Base-by-base conservation (phyloP, 2,329 filamentous ascomycete genomes). In the Ophiostoma novo-ulmi region DNA sequence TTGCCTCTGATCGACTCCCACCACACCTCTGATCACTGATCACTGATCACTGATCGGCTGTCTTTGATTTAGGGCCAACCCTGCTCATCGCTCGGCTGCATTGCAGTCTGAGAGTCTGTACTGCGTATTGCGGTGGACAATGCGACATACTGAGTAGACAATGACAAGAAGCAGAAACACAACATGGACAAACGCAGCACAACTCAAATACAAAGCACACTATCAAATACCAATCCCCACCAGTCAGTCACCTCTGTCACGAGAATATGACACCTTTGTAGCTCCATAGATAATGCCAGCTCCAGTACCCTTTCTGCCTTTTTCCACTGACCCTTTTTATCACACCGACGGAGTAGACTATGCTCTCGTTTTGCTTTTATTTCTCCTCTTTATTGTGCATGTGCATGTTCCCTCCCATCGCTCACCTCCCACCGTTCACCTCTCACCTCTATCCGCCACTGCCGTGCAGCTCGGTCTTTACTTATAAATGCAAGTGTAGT, bases 21-120 rank as follows among this genome's bases (percentile, higher is more conserved):
- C 31, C 31, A 31, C 31, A 31, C 31, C 31, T 31, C 44, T n/a
- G 44, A 48, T 48, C 44, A 1, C 44, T 48, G 44, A 20, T 17
- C 44, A 7, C 44, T n/a, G 44, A 48, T 48, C 44, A 7, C 44
- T n/a, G 44, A 48, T 48, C 44, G 44, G 44, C 44, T 26, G 52
- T 58, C 52, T 58, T n/a, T 58, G 52, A 26, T 58, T 58, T 58
- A 58, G 52, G 52, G 52, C 39, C 52, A 58, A 58, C 22, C 52
- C n/a, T 48, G 44, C 13, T 55, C 17, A 6, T 14, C 13, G 14
- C 44, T 48, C 13, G 13, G 11, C 13, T 48, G 14, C 5, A 41
- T 41, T 8, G 39, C 39, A 8, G 39, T 41, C 39, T 1, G 8
- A 41, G 8, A 41, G 44, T 20, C 44, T 48, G 44, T 48, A 48